phyloP scores from a whole-genome alignment of 2,329 filamentous ascomycete genomes.

The Anthostomella pinea region DNA sequence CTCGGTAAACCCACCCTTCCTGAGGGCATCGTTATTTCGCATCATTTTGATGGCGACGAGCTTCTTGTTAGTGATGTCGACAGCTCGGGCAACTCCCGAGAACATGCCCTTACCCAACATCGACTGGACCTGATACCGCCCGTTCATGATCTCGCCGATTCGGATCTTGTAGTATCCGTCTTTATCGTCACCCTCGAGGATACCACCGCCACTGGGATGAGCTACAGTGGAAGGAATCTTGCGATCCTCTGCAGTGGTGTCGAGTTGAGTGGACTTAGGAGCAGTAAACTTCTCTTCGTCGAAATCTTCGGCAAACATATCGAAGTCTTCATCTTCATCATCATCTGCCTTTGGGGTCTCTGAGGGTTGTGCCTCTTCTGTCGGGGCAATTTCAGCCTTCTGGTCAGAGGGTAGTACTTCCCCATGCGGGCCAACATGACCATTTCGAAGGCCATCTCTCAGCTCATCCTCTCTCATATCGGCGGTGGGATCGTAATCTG shows the following conservation, averaged over 20 bases:
- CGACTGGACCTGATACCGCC: constrained; percentile 84
- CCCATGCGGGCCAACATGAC: constrained; percentile 52
- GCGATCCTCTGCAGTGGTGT: constrained; percentile 38
- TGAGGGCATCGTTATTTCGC: constrained; percentile 89
- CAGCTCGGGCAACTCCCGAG: constrained; percentile 88
- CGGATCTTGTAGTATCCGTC: constrained; percentile 97
- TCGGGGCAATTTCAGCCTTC: constrained; percentile 30
- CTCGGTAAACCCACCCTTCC: constrained; percentile 90
- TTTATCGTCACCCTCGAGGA: constrained; percentile 88
- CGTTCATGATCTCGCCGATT: constrained; percentile 83
- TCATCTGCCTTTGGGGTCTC: constrained; percentile 49
- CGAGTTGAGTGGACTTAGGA: constrained; percentile 41
- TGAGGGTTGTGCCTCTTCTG: constrained; percentile 35
- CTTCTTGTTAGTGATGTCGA: constrained; percentile 69
- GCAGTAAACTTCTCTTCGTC: constrained; percentile 64
- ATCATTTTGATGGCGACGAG: constrained; percentile 98
- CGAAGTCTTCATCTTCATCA: constrained; percentile 67
- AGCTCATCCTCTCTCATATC: constrained; percentile 72
- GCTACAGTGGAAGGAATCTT: constrained; percentile 46
- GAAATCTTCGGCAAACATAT: constrained; percentile 89
- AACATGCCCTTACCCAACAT: constrained; percentile 93
- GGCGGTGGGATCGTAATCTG: constrained; percentile 73
- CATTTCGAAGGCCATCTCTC: constrained; percentile 55
- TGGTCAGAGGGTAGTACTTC: constrained; percentile 47
- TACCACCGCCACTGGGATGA: constrained; percentile 62